Conservation (phyloP, 257 asterid genomes). For the Solanum bukasovii region DNA sequence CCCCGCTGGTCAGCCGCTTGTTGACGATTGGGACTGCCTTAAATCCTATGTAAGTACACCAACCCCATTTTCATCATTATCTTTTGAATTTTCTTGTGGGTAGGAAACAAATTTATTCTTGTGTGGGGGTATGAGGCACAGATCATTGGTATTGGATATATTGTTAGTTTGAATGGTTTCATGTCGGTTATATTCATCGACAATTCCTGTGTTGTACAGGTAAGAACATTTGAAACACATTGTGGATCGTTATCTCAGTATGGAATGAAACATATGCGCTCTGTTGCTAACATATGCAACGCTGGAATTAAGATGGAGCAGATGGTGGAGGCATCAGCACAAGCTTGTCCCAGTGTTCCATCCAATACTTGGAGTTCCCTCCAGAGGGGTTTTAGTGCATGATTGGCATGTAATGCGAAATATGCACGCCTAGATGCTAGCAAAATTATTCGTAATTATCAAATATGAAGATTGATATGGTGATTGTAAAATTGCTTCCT, state of each 20-base stretch:
- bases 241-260: slow-evolving; percentile 91
- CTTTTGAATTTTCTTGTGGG: background rate
- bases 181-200: background rate
- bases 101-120: background rate
- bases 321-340: slow-evolving; percentile 78
- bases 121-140: background rate
- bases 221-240: slow-evolving; percentile 57
- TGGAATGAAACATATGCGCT: slow-evolving; percentile 96
- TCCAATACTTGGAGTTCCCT: slow-evolving; percentile 78
- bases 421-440: background rate
- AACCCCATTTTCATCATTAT: background rate
- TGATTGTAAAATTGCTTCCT: background rate
- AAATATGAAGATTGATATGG: background rate
- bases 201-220: slow-evolving; percentile 24
- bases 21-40: slow-evolving; percentile 82
- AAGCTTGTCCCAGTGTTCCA: slow-evolving; percentile 67
- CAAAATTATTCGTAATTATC: background rate
- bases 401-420: slow-evolving; percentile 7
- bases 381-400: slow-evolving; percentile 75
- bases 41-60: slow-evolving; percentile 60
- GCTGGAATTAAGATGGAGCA: slow-evolving; percentile 54
- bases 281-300: slow-evolving; percentile 84
- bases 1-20: slow-evolving; percentile 79
- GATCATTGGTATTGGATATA: background rate
- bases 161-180: background rate